Base-by-base conservation (phyloP, 2,329 filamentous ascomycete genomes). In the Chrysosporium queenslandicum region DNA sequence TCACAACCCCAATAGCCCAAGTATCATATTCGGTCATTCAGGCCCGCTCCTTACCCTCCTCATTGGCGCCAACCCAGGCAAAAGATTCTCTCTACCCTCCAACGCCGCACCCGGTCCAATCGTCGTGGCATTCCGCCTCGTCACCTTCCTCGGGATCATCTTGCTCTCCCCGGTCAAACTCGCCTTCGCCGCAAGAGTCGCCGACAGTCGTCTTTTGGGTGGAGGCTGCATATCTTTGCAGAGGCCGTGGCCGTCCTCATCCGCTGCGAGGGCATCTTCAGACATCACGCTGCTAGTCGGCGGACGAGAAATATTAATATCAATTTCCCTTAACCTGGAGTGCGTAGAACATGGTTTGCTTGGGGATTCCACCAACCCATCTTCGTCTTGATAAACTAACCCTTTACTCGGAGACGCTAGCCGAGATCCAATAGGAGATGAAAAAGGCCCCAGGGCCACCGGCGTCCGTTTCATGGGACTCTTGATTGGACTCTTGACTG, bases 381-480 rank as follows among this genome's bases (percentile, higher is more conserved):
- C 66, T 47, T 60, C 63, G 58, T 80, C 77, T 56, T 74, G 74
- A 61, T 77, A 79, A 53, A 80, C 68, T 53, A 72, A 73, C 27
- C 71, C 68, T 60, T 80, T 80, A 21, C 69, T 69, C 4, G 77
- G 74, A 50, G 69, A 73, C 29, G 65, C 61, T 30, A 62, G 59
- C 14, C 54, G 39, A 27, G 55, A 51, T 30, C 53, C 40, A 2
- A 50, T n/a, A n/a, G 40, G 55, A 23, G 61, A 56, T 55, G 60
- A 14, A 18, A 53, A 59, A 51, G 58, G 49, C 47, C 50, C 56
- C 46, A 27, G 57, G 50, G 25, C 53, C 32, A 56, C 49, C 51
- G 61, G 61, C 8, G 49, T 18, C 16, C 30, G 49, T 37, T 51
- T 51, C 23, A 59, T 73, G 25, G 59, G 62, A 21, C 57, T 53